Base-by-base conservation (phyloP, 2,329 filamentous ascomycete genomes). In the Canariomyces notabilis region DNA sequence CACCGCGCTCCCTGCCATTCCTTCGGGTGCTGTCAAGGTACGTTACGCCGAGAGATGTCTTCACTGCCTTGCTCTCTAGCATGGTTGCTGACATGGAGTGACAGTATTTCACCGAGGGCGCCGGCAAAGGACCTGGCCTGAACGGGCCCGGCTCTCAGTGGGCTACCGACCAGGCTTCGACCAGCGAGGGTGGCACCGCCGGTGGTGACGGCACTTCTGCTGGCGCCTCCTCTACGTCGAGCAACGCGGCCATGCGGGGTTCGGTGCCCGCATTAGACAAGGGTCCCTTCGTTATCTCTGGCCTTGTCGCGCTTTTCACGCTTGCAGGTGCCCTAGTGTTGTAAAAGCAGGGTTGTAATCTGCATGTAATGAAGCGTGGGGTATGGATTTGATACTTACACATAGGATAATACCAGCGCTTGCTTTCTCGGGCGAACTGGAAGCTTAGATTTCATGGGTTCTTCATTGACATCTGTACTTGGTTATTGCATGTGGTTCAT, bases 51-150 rank as follows among this genome's bases (percentile, higher is more conserved):
- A 12, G 5, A 38, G 8, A n/a, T 37, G 3, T 33, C 11, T 21
- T 3, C 11, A 5, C 3, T n/a, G n/a, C n/a, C n/a, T n/a, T n/a
- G n/a, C 23, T 16, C 19, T 22, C 11, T 21, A 31, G 33, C 26
- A n/a, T 12, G 3, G 11, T 23, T 14, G 37, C 32, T 34, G 31
- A 42, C 19, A 38, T 20, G 20, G n/a, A 29, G 7, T 14, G 11
- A 37, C 43, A 75, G 67, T 80, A 68, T 67, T 72, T 81, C 67
- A 68, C 64, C 23, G 59, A 68, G 2, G 77, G 77, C 57, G 77
- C 76, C 39, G 77, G 77, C 37, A 60, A 62, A 5, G 77, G 76
- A 7, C 75, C 75, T n/a, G 77, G 77, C 55, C 70, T 81, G 18
- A 63, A 64, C 2, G 77, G 76, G 12, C 53, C 59, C 22, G 77